Conservation (phyloP, 352 stramenopile species). For the Phytophthora fragariaefolia region DNA sequence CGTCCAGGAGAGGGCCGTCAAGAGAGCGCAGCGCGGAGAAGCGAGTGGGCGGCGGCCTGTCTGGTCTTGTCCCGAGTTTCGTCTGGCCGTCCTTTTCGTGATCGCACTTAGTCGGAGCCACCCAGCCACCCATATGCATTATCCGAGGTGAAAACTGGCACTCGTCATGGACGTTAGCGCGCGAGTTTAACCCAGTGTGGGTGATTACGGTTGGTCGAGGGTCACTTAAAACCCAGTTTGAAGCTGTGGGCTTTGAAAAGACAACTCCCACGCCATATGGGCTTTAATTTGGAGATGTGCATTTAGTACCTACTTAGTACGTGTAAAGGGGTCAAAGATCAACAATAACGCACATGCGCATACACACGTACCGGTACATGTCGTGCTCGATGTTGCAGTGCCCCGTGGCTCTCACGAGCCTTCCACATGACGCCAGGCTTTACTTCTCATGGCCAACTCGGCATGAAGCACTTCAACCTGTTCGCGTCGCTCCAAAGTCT, state of each 20-base stretch:
- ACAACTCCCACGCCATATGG: no score
- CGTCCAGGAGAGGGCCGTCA: slow-evolving; percentile 16
- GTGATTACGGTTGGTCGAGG: not conserved
- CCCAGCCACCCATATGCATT: not conserved
- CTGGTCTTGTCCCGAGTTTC: slow-evolving; percentile 22
- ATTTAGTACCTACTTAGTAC: no score
- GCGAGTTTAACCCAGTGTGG: not conserved
- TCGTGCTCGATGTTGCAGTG: not conserved
- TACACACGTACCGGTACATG: not conserved
- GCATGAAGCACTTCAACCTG: not conserved
- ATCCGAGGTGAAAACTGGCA: not conserved
- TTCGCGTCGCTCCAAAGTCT: not conserved
- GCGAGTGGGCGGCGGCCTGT: slow-evolving; percentile 14
- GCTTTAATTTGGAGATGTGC: slow-evolving; percentile 9
- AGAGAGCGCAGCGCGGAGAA: slow-evolving; percentile 18
- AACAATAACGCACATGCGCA: not conserved
- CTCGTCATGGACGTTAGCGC: not conserved
- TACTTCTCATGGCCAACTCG: not conserved
- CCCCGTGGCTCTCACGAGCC: no score
- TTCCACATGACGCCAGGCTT: not conserved
- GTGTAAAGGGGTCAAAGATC: not conserved
- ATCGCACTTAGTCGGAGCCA: slow-evolving; percentile 20
- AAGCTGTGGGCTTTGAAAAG: no score
- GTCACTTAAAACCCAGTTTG: not conserved
- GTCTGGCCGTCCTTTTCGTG: slow-evolving; percentile 27